Conservation (phyloP, 257 asterid species). For the Thymus mandschuricus region DNA sequence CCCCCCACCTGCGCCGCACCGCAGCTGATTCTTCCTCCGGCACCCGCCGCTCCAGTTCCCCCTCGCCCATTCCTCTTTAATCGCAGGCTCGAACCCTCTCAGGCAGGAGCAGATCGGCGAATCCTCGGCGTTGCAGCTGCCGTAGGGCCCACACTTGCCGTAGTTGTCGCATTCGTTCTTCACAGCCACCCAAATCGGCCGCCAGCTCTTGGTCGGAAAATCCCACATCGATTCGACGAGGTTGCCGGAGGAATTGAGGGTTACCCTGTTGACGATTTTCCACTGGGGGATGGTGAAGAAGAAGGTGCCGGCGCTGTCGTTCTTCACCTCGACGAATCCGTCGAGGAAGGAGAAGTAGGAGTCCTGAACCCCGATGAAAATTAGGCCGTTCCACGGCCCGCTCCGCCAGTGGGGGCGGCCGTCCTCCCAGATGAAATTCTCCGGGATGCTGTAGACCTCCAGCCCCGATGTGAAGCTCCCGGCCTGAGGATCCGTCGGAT, state of each 20-base stretch:
- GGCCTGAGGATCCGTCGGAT: conserved; percentile 32
- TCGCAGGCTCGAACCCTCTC: conserved; percentile 46
- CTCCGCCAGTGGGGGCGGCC: conserved; percentile 41
- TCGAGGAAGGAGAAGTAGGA: conserved; percentile 32
- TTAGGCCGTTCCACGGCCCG: conserved; percentile 52
- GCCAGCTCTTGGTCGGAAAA: conserved; percentile 39
- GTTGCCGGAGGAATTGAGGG: conserved; percentile 40
- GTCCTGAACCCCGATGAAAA: conserved; percentile 36
- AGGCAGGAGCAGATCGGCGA: conserved; percentile 48
- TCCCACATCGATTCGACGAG: conserved; percentile 40
- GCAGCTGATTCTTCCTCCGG: conserved; percentile 31
- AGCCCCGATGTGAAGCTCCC: conserved; percentile 42
- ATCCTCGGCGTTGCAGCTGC: conserved; percentile 38
- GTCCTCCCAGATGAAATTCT: conserved; percentile 33
- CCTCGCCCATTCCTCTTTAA: conserved; percentile 36
- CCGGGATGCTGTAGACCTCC: conserved; percentile 24
- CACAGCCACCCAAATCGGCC: conserved; percentile 34
- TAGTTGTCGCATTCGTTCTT: conserved; percentile 45
- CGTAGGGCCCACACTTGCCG: conserved; percentile 53
- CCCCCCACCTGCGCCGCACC: conserved; percentile 25
- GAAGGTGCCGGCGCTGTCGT: conserved; percentile 12
- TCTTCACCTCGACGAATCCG: conserved; percentile 27
- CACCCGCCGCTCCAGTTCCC: conserved; percentile 55
- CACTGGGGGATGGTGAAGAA: conserved; percentile 34
- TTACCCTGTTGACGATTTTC: conserved; percentile 23